phyloP scores from a whole-genome alignment of 345 rosid genomes.

The Streptanthus diversifolius region DNA sequence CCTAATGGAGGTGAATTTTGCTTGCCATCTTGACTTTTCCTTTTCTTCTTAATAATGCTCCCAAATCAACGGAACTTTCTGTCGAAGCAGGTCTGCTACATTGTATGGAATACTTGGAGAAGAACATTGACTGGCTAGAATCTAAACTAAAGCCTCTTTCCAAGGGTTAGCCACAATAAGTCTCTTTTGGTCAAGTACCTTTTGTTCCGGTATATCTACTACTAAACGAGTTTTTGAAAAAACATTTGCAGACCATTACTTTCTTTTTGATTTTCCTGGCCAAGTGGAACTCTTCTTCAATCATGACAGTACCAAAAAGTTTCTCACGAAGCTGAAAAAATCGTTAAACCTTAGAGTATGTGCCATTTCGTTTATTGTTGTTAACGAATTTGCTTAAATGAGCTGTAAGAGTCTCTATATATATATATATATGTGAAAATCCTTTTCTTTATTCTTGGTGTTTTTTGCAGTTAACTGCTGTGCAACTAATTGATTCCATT shows the following conservation, averaged over 20 bases:
- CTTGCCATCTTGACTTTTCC: neutral
- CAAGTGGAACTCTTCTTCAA: conserved; percentile 92
- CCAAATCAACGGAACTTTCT: neutral
- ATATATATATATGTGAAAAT: conserved; percentile 11
- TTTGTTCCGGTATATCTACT: neutral
- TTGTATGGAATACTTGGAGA: conserved; percentile 88
- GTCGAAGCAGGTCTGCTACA: conserved; percentile 60
- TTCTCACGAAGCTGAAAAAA: conserved; percentile 69
- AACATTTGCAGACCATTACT: conserved; percentile 75
- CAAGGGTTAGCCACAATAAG: conserved; percentile 45
- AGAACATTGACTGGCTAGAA: conserved; percentile 89
- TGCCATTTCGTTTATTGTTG: neutral
- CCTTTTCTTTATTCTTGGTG: neutral
- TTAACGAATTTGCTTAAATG: neutral
- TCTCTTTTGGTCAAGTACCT: neutral
- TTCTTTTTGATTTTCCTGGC: conserved; percentile 96
- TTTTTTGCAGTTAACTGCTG: conserved; percentile 68
- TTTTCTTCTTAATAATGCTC: neutral
- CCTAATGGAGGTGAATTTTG: conserved; percentile 76
- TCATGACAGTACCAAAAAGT: conserved; percentile 72
- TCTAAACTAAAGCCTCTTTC: conserved; percentile 73
- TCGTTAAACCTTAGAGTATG: conserved; percentile 80
- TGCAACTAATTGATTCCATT: conserved; percentile 84
- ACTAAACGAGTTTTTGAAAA: neutral
- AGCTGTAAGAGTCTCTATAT: neutral